Conservation (phyloP, 345 rosid genomes). For the Crucihimalaya himalaica region DNA sequence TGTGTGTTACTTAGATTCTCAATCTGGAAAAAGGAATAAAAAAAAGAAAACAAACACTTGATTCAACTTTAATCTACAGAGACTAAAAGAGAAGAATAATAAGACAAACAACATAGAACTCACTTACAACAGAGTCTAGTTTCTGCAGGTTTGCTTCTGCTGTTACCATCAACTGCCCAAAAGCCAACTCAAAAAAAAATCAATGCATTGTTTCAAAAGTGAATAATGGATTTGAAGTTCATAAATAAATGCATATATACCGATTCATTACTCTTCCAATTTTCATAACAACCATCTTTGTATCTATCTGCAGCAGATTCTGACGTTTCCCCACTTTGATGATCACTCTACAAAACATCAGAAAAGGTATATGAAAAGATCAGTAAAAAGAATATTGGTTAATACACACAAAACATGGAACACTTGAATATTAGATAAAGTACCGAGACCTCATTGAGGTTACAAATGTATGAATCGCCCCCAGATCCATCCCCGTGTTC, state of each 20-base stretch:
- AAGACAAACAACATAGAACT: constrained; percentile 35
- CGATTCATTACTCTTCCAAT: constrained; percentile 24
- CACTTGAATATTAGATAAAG: background rate
- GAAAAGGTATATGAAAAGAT: background rate
- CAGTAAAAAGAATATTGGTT: background rate
- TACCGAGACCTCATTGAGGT: background rate
- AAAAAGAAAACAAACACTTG: too few species aligned
- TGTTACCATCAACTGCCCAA: constrained; percentile 21
- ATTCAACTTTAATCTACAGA: background rate
- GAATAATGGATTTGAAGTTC: background rate
- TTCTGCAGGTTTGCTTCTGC: constrained; percentile 7
- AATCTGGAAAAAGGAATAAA: constrained; percentile 27
- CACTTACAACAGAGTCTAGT: constrained; percentile 17
- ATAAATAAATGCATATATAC: constrained; percentile 15
- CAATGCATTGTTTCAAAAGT: background rate
- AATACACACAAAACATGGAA: background rate
- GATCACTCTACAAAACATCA: constrained; percentile 26
- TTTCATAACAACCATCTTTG: constrained; percentile 3
- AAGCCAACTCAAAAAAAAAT: constrained; percentile 2
- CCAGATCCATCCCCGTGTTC: constrained; percentile 17
- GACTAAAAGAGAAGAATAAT: background rate
- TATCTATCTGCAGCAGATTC: constrained; percentile 16
- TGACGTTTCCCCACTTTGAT: background rate
- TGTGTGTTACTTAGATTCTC: constrained; percentile 60
- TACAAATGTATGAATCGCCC: constrained; percentile 12